Evolutionary conservation across 225 moss, liverwort and hornwort species (phyloP), one percentile per base, ranked within the genome.

Genomic region (Anthoceros angustus): DNA sequence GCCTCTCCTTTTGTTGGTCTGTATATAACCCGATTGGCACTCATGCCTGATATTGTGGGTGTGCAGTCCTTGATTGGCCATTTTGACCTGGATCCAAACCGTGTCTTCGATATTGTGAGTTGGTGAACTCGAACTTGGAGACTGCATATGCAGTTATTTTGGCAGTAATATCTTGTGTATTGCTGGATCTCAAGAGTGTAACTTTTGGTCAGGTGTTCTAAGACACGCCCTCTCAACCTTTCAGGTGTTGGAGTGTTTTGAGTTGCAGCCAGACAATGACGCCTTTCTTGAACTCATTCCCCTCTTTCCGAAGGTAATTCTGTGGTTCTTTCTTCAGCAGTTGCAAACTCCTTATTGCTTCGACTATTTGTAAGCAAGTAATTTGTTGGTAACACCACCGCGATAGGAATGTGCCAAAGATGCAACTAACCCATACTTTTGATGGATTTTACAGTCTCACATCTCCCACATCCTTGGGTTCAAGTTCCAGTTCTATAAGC

Each of bases 81-180:
- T 68, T 95, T 95, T 62, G 95, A 95, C 77, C 77, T 95, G 65
- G 95, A 95, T 72, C 95, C 95, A 62, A 95, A 95, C 72, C 91
- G 95, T 64, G 91, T 95, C 72, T 95, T 95, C 84, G 95, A 95
- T 77, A 91, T 95, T 72, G 95, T 95, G 76, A 88, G 94, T 83
- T 64, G 20, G 39, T 12, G 42, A 8, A 25, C 15, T 8, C 7
- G 21, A 24, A 39, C 70, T 41, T 20, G 42, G 23, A 23, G 20
- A n/a, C 7, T 63, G 15, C 32, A 32, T 4, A 32, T 42, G 2
- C 12, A n/a, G 9, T 8, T 5, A 21, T 0, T 14, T 62, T 45
- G 21, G 5, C 42, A 45, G 16, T 40, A 64, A 21, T 42, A 20
- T 71, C n/a, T 60, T 42, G 64, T 32, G 32, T 32, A 32, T 32